Evolutionary conservation across 2,329 filamentous ascomycete species (phyloP).

Genomic region (Diaporthe humulicola): DNA sequence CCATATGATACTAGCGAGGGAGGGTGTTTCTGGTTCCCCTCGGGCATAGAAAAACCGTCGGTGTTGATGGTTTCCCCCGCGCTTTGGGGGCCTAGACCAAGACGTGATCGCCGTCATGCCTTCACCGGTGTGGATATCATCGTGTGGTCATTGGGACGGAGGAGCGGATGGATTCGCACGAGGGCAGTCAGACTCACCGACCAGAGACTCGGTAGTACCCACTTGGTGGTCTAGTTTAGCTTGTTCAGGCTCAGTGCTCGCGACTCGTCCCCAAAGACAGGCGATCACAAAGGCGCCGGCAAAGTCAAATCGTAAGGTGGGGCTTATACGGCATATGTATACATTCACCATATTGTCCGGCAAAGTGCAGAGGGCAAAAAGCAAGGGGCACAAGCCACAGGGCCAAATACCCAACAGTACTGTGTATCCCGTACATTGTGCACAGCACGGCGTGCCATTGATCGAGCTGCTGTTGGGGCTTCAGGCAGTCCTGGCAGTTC

Average conservation of each 20-base stretch:
- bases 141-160: conserved; percentile 33
- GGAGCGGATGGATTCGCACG: conserved; percentile 1
- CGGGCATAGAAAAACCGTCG: neutral
- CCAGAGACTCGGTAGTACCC: neutral
- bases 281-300: neutral
- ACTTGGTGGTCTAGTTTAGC: neutral
- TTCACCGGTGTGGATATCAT: conserved; percentile 38
- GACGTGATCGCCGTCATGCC: conserved; percentile 25
- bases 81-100: conserved; percentile 26
- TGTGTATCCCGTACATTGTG: neutral
- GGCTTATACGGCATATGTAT: neutral
- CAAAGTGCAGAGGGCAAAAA: neutral
- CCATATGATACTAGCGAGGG: neutral
- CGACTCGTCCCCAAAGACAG: neutral
- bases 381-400: neutral
- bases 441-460: neutral
- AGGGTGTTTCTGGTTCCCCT: neutral
- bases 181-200: conserved; percentile 20
- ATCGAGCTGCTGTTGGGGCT: neutral
- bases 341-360: neutral
- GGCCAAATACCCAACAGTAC: neutral
- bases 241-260: neutral
- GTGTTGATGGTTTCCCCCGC: neutral
- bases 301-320: conserved; percentile 10
- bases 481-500: neutral